Conservation (phyloP, 2,329 filamentous ascomycete genomes). For the Sporothrix luriei region DNA sequence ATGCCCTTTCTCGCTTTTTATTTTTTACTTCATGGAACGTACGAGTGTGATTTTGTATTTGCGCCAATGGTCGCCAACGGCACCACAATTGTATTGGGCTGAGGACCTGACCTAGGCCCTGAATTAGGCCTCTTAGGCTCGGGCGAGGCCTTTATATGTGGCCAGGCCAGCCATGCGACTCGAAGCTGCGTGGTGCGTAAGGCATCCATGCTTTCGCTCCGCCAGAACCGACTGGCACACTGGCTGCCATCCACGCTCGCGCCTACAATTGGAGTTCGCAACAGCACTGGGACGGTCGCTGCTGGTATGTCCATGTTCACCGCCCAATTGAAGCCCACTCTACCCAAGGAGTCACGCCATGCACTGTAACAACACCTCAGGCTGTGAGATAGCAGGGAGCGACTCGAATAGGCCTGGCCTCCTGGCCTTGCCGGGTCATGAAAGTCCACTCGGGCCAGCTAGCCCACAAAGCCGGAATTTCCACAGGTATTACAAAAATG, state of each 20-base stretch:
- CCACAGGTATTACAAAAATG: not conserved
- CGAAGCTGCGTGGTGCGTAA: constrained; percentile 11
- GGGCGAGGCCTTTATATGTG: constrained; percentile 10
- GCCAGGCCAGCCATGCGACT: not conserved
- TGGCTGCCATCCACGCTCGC: not conserved
- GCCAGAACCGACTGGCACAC: not conserved
- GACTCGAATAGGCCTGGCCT: not conserved
- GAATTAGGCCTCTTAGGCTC: constrained; percentile 1
- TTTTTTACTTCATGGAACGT: not conserved
- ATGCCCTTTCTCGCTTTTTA: not conserved
- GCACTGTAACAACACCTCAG: not conserved
- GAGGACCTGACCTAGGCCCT: not conserved
- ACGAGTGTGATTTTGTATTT: constrained; percentile 3
- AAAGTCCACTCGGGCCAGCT: not conserved
- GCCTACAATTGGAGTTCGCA: constrained; percentile 11
- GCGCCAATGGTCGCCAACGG: not conserved
- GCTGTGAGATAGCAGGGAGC: not conserved
- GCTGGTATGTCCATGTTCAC: constrained; percentile 20
- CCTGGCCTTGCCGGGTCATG: constrained; percentile 7
- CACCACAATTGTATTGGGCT: not conserved
- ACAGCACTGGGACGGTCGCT: not conserved
- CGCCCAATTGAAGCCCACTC: constrained; percentile 24
- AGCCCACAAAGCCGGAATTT: constrained; percentile 8
- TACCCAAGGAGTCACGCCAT: constrained; percentile 4
- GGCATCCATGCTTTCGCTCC: constrained; percentile 27